Conservation (phyloP, 257 asterid species). For the Avicennia marina region DNA sequence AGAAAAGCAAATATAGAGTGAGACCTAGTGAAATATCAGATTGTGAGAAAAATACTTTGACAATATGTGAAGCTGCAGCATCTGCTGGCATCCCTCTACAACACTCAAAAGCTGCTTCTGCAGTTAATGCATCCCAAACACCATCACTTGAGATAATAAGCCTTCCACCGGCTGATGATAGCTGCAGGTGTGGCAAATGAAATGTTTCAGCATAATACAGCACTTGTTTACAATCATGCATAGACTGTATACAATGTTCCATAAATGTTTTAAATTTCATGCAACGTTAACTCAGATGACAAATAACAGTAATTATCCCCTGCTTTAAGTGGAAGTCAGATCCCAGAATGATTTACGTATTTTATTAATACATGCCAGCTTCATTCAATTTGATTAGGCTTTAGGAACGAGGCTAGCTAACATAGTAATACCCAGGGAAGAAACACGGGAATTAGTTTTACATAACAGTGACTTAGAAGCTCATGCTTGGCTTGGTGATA, state of each 20-base stretch:
- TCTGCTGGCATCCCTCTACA: constrained; percentile 87
- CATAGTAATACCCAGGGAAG: too few species aligned
- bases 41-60: constrained; percentile 43
- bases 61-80: constrained; percentile 88
- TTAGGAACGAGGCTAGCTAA: too few species aligned
- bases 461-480: too few species aligned
- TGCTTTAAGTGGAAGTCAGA: constrained; percentile 6
- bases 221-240: not conserved
- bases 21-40: not conserved
- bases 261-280: not conserved
- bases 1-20: constrained; percentile 8
- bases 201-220: constrained; percentile 13
- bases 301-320: too few species aligned
- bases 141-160: constrained; percentile 92
- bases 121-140: constrained; percentile 94
- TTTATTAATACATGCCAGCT: too few species aligned
- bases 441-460: too few species aligned
- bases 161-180: constrained; percentile 89
- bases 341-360: too few species aligned
- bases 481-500: too few species aligned
- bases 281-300: too few species aligned
- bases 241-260: not conserved
- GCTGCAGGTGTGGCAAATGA: constrained; percentile 42
- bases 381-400: too few species aligned
- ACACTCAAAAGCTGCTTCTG: constrained; percentile 85